Base-by-base conservation (phyloP, 345 rosid species). In the rapeseed (Brassica napus) region DNA sequence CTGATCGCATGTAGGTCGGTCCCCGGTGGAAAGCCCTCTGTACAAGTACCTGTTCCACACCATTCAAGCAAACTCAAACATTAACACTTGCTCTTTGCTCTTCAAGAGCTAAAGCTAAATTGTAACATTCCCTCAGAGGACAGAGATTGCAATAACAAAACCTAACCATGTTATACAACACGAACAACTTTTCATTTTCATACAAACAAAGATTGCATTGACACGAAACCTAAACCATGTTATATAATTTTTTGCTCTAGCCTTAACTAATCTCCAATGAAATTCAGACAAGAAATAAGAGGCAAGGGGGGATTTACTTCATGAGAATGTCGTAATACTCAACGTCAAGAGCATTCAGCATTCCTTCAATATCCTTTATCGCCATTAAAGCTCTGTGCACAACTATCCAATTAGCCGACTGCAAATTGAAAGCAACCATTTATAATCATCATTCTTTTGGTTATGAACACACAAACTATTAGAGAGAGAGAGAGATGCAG, bases 311-410 rank as follows among this genome's bases (percentile, higher is more conserved):
- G 59, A 77, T 87, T 86, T 84, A 92, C 98, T 92, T 94, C 97
- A 92, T 94, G 66, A 94, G 97, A 70, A 88, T 89, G 77, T 92
- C 98, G 71, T 92, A 90, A 86, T 91, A 94, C 88, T 92, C 95
- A 3, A 89, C 93, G 82, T 94, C 98, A 83, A 94, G 82, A 75
- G 92, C 84, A 69, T 86, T 83, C 54, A 94, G 86, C 89, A 94
- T 87, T 42, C 89, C 92, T 2, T 91, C 98, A 26, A 92, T 85
- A 83, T 92, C 97, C 78, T 86, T 92, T n/a, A 92, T 91, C 15
- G 97, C 95, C 97, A 94, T 92, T 21, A 94, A 26, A 6, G 94
- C 94, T 84, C 97, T 84, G 80, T 92, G 97, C 68, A 94, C 97
- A 70, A 83, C 91, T 64, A 90, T 91, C 97, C 97, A 92, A 81